Conservation (phyloP, 2,329 filamentous ascomycete species). For the Verticillium nubilum region DNA sequence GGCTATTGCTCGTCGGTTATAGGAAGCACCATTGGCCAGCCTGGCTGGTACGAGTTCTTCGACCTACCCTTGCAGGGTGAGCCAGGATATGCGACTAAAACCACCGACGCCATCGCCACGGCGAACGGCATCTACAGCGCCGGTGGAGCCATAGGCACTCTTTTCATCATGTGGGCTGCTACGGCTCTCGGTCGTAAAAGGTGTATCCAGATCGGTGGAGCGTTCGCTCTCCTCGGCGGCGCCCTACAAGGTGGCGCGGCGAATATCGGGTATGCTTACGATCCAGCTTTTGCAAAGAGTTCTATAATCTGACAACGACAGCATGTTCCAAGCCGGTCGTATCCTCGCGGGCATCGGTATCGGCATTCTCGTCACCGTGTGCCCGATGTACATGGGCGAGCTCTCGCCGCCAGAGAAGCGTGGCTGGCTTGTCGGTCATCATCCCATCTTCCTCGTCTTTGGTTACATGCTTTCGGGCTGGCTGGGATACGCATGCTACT, state of each 20-base stretch:
- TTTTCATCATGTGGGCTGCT: conserved; percentile 45
- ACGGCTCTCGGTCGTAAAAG: conserved; percentile 35
- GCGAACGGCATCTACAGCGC: conserved; percentile 43
- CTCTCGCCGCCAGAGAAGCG: conserved; percentile 31
- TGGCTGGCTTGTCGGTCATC: conserved; percentile 38
- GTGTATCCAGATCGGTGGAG: conserved; percentile 40
- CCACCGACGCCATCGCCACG: conserved; percentile 39
- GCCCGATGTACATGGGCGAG: conserved; percentile 38
- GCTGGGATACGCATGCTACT: conserved; percentile 39
- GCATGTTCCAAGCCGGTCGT: conserved; percentile 30
- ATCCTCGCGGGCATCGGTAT: conserved; percentile 35
- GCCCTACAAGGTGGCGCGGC: conserved; percentile 38
- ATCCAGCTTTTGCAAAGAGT: not conserved
- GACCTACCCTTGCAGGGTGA: conserved; percentile 35
- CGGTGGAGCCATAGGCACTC: conserved; percentile 38
- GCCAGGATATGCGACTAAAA: conserved; percentile 36
- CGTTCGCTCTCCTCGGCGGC: conserved; percentile 37
- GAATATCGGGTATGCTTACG: conserved; percentile 28
- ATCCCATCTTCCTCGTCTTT: conserved; percentile 40
- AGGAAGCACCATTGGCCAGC: conserved; percentile 44
- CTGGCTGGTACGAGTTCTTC: conserved; percentile 46
- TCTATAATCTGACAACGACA: not conserved
- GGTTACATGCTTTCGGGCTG: conserved; percentile 38
- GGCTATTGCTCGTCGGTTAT: conserved; percentile 46
- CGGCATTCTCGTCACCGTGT: conserved; percentile 34